Evolutionary conservation across 2,329 filamentous ascomycete species (phyloP), one percentile per base, ranked within the genome.

Genomic region (Ramularia endophylla): DNA sequence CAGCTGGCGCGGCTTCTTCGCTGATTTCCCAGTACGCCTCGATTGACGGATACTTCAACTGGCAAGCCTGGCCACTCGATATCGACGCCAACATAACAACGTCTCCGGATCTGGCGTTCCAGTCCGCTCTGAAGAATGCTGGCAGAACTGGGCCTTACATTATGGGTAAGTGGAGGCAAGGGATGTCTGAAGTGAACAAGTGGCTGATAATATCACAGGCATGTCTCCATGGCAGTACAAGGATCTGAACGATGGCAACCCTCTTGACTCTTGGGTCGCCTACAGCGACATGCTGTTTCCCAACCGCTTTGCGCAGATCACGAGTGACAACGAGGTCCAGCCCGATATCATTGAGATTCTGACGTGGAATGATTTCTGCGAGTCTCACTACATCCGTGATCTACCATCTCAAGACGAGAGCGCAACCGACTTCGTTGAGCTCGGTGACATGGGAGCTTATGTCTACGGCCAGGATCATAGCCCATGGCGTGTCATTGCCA

Each of bases 181-280:
- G 45, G 45, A 43, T 38, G 29, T 36, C 34, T 43, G 31, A 30
- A 42, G 39, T 50, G 43, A 51, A 50, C 47, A 52, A 44, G 45
- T 49, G 41, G 45, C 54, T 55, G 36, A 60, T 45, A 41, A 38
- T 42, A 36, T 38, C 30, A 16, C 47, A 63, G 62, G 58, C 27
- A 56, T 65, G 36, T 65, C 63, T 8, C 63, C 63, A 16, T 65
- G 62, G 62, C 63, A 65, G 50, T 65, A 57, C 58, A 62, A 65
- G 49, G 60, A 64, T 44, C 58, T 63, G 34, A 56, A 64, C 54
- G 51, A 60, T 43, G 60, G 60, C 45, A 59, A 60, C 41, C 47
- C 55, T 19, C 50, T 56, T 36, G 54, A 63, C 40, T 44, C 58
- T 17, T 65, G 60, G 58, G 61, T 65, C 16, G 54, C 59, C 5